Percentiles rank a stretch among this genome's conserved stretches.
Conservation (phyloP, 139 green algal genomes). For the Closterium sp. region DNA sequence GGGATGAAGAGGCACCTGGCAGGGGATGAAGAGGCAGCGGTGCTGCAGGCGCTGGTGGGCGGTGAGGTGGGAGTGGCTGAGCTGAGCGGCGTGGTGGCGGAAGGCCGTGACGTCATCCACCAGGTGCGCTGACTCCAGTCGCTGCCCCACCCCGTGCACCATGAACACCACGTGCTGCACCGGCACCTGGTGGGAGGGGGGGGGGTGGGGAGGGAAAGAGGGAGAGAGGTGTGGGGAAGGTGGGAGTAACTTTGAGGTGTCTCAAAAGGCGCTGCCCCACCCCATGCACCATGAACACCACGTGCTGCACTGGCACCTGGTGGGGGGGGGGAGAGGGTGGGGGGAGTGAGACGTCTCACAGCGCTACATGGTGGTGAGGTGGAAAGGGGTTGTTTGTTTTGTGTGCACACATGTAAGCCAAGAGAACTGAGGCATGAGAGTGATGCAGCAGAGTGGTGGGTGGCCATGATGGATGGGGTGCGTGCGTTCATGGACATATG, state of each 20-base stretch:
- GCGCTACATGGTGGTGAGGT: background rate
- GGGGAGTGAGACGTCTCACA: background rate
- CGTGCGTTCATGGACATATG: no score
- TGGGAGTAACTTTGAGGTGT: no score
- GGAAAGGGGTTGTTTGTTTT: no score
- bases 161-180: constrained; percentile 64
- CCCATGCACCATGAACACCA: constrained; percentile 76
- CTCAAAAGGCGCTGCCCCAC: constrained; percentile 79
- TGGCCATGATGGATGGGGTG: no score
- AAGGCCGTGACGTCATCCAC: constrained; percentile 57
- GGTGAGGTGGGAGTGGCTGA: constrained; percentile 37
- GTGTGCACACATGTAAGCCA: background rate
- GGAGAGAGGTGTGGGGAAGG: no score
- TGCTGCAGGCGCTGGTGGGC: constrained; percentile 31
- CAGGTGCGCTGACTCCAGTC: constrained; percentile 62
- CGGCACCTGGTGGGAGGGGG: constrained; percentile 28
- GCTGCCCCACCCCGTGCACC: constrained; percentile 79
- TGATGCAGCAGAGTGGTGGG: background rate
- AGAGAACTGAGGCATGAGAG: background rate
- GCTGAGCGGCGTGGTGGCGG: background rate
- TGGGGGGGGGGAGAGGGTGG: no score
- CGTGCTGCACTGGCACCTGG: constrained; percentile 49
- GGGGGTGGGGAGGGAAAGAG: no score
- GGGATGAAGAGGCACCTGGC: constrained; percentile 29
- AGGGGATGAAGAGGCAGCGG: constrained; percentile 51